Conservation (phyloP, 129 eudicot genomes). For the Heracleum sosnowskyi region DNA sequence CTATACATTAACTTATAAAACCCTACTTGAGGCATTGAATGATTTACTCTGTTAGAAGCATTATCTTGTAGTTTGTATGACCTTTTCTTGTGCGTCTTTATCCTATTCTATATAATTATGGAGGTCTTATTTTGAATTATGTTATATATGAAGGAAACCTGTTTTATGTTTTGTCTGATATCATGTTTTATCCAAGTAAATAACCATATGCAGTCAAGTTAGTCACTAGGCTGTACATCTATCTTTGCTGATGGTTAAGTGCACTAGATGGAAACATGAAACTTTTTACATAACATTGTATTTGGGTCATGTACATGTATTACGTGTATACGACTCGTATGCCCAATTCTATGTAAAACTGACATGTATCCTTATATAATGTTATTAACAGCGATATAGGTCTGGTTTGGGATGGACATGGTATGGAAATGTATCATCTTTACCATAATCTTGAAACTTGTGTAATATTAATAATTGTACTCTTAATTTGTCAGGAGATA, state of each 20-base stretch:
- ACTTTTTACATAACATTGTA: too few species aligned
- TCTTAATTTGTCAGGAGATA: conserved; percentile 36
- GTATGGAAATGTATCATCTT: not conserved
- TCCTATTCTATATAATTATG: not conserved
- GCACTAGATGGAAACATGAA: not conserved
- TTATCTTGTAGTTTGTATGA: not conserved
- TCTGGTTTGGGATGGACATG: not conserved
- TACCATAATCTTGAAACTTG: not conserved
- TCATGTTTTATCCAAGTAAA: not conserved
- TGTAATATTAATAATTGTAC: not conserved
- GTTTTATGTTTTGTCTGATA: too few species aligned
- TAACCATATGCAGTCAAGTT: not conserved
- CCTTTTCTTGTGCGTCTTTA: not conserved
- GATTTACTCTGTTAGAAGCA: not conserved
- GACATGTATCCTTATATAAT: not conserved
- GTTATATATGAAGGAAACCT: not conserved
- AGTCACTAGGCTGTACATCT: not conserved
- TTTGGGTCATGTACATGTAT: not conserved
- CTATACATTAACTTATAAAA: not conserved
- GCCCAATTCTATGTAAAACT: not conserved
- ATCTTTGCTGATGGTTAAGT: not conserved
- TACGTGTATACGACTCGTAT: not conserved
- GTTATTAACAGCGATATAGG: not conserved
- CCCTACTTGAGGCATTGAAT: not conserved
- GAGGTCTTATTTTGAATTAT: too few species aligned